These are phyloP conservation scores for Solanum pennellii DNA, from an alignment of 257 asterid species.

Conservation along the genomic window DNA sequence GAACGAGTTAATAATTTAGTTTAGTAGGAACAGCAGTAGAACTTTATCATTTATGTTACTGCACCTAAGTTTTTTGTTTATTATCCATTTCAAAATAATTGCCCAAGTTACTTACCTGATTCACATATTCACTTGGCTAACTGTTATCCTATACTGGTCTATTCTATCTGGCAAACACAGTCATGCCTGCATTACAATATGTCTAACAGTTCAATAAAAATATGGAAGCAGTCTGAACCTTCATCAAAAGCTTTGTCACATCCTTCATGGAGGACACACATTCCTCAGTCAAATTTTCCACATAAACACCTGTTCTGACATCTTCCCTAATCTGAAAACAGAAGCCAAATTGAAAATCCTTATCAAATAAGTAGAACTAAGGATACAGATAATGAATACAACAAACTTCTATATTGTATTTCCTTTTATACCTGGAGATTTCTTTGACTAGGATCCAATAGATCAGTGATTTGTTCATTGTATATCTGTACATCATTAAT, in stretches of 20 bases:
- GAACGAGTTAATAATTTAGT: background rate
- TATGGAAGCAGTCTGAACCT: slow-evolving; percentile 37
- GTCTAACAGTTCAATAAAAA: background rate
- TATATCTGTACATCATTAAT: slow-evolving; percentile 54
- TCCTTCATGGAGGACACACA: slow-evolving; percentile 84
- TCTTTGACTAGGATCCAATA: slow-evolving; percentile 88
- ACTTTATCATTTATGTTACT: background rate
- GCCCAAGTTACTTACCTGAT: background rate
- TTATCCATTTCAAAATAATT: background rate
- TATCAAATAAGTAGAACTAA: background rate
- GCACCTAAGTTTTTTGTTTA: background rate
- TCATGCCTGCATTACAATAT: background rate
- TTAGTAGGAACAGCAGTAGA: background rate
- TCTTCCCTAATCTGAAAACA: slow-evolving; percentile 86
- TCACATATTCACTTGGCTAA: background rate
- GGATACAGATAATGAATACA: background rate
- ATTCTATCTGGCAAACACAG: background rate
- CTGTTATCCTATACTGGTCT: background rate
- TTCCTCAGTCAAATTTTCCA: slow-evolving; percentile 88
- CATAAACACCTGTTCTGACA: slow-evolving; percentile 84
- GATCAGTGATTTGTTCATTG: slow-evolving; percentile 97
- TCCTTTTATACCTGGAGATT: slow-evolving; percentile 69
- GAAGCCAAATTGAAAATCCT: background rate
- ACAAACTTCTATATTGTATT: background rate
- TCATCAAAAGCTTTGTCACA: slow-evolving; percentile 68